Base-by-base conservation (phyloP, 331 rosid genomes). In the Cydonia oblonga region DNA sequence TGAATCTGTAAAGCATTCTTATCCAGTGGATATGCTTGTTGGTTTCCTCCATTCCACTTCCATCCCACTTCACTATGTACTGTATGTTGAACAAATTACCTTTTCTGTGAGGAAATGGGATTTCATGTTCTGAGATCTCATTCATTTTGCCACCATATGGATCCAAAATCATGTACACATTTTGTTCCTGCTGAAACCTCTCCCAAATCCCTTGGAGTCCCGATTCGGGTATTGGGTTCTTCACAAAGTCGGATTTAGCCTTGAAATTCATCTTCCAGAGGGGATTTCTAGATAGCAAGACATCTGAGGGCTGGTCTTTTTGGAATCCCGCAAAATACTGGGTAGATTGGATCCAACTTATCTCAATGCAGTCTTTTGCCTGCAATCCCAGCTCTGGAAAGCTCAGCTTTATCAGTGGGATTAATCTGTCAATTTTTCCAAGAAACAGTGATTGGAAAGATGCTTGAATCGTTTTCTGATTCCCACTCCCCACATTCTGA, bases 281-380 rank as follows among this genome's bases (percentile, higher is more conserved):
- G 67, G 62, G 70, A 51, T 52, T 75, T 70, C 84, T 84, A 5
- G 82, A 78, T 33, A 84, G 82, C 32, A 84, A 70, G 2, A 82
- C 64, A n/a, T 88, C 79, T 26, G 69, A 54, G 1, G 81, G 61
- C 33, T 69, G 76, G 40, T 64, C 64, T 13, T 54, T 73, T 15
- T 76, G 35, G 74, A 76, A 81, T 0, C 82, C 89, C 1, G 86
- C 74, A 59, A 80, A 77, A 51, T 79, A 79, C 33, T 78, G 71
- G 61, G 80, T 78, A 63, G 93, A 84, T 60, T 84, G 81, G 56
- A 84, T 80, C 90, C 89, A 84, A 66, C 81, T 79, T 86, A 86
- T 83, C 74, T 81, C 86, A 44, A 32, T 81, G 78, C 84, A 88
- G 23, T 82, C 76, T 3, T 64, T 30, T n/a, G 20, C 64, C 23